Conservation (phyloP, 2,329 filamentous ascomycete species). For the Fusarium caatingaense region DNA sequence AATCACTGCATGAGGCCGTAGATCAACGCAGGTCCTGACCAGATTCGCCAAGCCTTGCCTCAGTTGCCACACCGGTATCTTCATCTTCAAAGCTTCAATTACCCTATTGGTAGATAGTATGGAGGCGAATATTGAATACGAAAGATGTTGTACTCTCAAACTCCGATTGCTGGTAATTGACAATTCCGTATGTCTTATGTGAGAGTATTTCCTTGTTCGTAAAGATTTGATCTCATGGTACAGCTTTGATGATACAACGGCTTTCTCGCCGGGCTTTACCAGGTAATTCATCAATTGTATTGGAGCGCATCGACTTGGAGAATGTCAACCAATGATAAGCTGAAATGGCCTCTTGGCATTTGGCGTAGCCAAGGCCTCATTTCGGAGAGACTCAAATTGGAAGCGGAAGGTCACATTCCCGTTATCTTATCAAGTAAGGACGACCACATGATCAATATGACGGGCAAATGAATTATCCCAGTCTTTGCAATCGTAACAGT, state of each 20-base stretch:
- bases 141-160: accelerated
- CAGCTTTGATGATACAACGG: not conserved
- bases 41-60: not conserved
- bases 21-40: slow-evolving; percentile 2
- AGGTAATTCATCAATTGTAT: not conserved
- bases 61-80: not conserved
- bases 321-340: not conserved
- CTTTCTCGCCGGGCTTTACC: not conserved
- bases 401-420: slow-evolving; percentile 1
- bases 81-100: not conserved
- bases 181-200: not conserved
- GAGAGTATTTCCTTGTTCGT: not conserved
- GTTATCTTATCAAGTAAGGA: not conserved
- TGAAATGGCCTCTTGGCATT: not conserved
- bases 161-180: not conserved
- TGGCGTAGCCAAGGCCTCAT: not conserved
- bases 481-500: no score
- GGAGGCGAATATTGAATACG: not conserved
- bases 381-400: not conserved
- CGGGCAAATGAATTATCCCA: not conserved
- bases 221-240: no score
- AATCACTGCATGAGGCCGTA: not conserved
- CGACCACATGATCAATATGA: not conserved
- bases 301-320: not conserved
- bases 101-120: not conserved